Conservation (phyloP, 2,329 filamentous ascomycete genomes). For the Phoma sp. region DNA sequence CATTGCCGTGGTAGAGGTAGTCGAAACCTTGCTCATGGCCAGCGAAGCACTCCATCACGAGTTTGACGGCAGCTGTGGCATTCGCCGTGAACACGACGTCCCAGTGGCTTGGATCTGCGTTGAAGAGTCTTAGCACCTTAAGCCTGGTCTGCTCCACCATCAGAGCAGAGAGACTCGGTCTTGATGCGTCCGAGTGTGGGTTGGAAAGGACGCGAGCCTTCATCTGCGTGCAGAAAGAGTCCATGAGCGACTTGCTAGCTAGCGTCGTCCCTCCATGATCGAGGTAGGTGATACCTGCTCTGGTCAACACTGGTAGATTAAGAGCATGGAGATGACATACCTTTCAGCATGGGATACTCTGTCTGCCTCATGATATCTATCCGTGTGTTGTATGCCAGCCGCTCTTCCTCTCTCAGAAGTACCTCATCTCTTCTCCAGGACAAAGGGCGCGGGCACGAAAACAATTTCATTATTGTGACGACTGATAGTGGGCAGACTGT, state of each 20-base stretch:
- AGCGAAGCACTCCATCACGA: conserved; percentile 78
- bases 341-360: conserved; percentile 38
- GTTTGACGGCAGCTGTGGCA: conserved; percentile 85
- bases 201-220: conserved; percentile 68
- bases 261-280: conserved; percentile 61
- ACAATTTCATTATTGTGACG: too few species aligned
- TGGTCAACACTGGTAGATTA: not conserved
- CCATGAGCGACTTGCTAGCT: conserved; percentile 61
- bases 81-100: conserved; percentile 92
- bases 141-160: conserved; percentile 59
- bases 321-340: conserved; percentile 1
- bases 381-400: conserved; percentile 20
- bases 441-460: too few species aligned
- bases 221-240: conserved; percentile 63
- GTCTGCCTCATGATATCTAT: conserved; percentile 21
- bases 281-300: conserved; percentile 54
- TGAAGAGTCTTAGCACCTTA: conserved; percentile 71
- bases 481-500: too few species aligned
- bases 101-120: conserved; percentile 78
- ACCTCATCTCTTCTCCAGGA: not conserved
- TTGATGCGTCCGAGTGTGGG: conserved; percentile 69
- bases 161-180: conserved; percentile 62
- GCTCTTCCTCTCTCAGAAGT: not conserved
- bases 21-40: conserved; percentile 69
- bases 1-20: conserved; percentile 81